Evolutionary conservation across 2,329 filamentous ascomycete genomes (phyloP), one percentile per base, ranked within the genome.

Genomic region (Lojkania enalia): DNA sequence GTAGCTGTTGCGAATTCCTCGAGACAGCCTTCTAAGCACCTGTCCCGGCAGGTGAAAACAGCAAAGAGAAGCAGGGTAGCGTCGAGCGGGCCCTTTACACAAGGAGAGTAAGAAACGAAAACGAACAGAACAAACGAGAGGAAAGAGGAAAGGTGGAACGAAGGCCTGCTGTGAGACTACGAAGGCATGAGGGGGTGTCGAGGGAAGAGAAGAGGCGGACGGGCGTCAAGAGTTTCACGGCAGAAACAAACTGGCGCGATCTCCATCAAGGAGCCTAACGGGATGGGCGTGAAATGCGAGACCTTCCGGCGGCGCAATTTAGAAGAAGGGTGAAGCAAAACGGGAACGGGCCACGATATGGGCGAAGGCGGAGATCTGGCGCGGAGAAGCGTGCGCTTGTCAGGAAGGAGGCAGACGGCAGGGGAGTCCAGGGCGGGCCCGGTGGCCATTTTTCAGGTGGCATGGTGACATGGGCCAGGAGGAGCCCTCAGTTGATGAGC

Each of bases 201-300:
- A 36, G 51, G 51, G 51, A 51, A 20, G 46, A 49, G 39, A 37
- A 16, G 29, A 32, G 18, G 42, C 18, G 15, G 7, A 18, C 18
- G 11, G 15, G 18, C 21, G 19, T 46, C 25, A 16, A 25, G 30
- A 55, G 60, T 62, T 63, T 62, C 61, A 63, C 58, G 45, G 54
- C 35, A 50, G 45, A 54, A 61, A 55, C 45, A 54, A 56, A 54
- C 42, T 41, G 40, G 42, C 36, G 40, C 44, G 53, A 60, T 57
- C 54, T 58, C 54, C 61, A 51, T 64, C 60, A 53, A 63, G 58
- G 61, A 57, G 43, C 41, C 18, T 39, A 42, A 35, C 38, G 25
- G 39, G 15, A 23, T 15, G 29, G 33, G 29, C 46, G 35, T 19
- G 36, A 20, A 38, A 35, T 3, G 13, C 5, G 18, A 21, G 35